A percentile compares a stretch with the other conserved stretches of the same genome.
Conservation (phyloP, 176 grass and related monocot species). For the Triticum aestivum region IWGSC_CS_RefSeq_v2.1 NC_057810.1:75525191-75525690, state of each 20-base stretch:
- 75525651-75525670: constrained; percentile 88
- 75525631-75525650: constrained; percentile 52
- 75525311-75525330: constrained; percentile 28
- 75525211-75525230: constrained; percentile 33
- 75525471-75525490: constrained; percentile 81
- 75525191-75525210: constrained; percentile 35
- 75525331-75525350: constrained; percentile 33
- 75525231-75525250: constrained; percentile 38
- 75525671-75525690: constrained; percentile 72
- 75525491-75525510: constrained; percentile 75
- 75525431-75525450: constrained; percentile 68
- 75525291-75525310: constrained; percentile 26
- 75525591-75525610: constrained; percentile 48
- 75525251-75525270: constrained; percentile 23
- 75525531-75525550: constrained; percentile 80
- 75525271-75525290: constrained; percentile 45
- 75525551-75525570: constrained; percentile 49
- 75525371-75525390: constrained; percentile 22
- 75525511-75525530: constrained; percentile 43
- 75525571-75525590: constrained; percentile 51
- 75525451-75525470: constrained; percentile 91
- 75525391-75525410: constrained; percentile 56
- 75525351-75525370: constrained; percentile 30
- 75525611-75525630: constrained; percentile 83
- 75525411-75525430: constrained; percentile 86